Evolutionary conservation across 2,329 filamentous ascomycete species (phyloP).

Genomic region (Talaromyces marneffei): DNA sequence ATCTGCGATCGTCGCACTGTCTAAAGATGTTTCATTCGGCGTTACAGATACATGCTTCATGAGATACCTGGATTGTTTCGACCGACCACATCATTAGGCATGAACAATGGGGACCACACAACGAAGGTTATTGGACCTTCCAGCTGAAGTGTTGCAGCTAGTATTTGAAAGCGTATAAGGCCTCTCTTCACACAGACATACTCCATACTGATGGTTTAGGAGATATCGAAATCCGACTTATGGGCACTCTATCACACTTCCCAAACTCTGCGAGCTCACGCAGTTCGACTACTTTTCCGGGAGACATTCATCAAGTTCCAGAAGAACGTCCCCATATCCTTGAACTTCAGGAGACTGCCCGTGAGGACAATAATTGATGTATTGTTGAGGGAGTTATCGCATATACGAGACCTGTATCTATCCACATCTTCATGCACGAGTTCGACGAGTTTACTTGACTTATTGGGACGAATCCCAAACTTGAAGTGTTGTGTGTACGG

Average conservation of each 20-base stretch:
- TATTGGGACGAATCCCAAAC: not conserved
- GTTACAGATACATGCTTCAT: not conserved
- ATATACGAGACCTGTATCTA: not conserved
- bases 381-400: not conserved
- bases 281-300: not conserved
- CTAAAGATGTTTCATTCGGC: not conserved
- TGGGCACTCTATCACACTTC: not conserved
- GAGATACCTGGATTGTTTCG: conserved; percentile 11
- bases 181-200: not conserved
- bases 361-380: not conserved
- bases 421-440: not conserved
- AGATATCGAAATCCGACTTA: not conserved
- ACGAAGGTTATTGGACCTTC: not conserved
- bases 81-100: not conserved
- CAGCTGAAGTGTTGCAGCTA: not conserved
- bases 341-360: not conserved
- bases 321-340: not conserved
- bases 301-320: not conserved
- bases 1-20: not conserved
- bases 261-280: not conserved
- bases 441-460: not conserved
- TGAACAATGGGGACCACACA: not conserved
- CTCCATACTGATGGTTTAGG: not conserved
- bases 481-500: not conserved
- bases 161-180: not conserved